Evolutionary conservation across 371 early-diverging fungal genomes (phyloP), one percentile per base, ranked within the genome.

Genomic region (Circinella umbellata): DNA sequence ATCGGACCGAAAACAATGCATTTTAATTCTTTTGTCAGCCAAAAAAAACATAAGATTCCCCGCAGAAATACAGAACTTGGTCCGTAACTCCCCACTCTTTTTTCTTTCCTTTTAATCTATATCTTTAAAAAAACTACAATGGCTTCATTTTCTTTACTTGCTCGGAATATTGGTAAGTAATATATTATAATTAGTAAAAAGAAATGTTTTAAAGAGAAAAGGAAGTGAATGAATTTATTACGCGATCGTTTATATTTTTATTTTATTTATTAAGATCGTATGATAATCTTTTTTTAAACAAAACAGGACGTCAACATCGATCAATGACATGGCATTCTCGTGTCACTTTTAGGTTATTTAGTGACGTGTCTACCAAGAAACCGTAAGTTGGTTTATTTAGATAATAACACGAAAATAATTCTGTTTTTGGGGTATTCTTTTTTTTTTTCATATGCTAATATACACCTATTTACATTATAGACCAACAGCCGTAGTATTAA

Each of bases 401-500:
- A 42, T 42, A 9, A 9, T 42, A 42, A 42, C 6, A 42, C 42
- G 42, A 42, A 42, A 9, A 42, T 9, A 42, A 42, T 27, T 27
- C 27, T 27, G 27, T 27, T 27, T 27, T 27, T 27, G 27, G 27
- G 27, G 3, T 11, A 42, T 42, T 42, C 42, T 42, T 42, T 42
- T 9, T 42, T 9, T 42, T 9, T 42, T 9, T 42, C 42, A 42
- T 42, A 42, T 42, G 42, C 42, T 42, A 51, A 51, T 13, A 51
- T 15, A 8, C 51, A 13, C 4, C 1, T 15, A 5, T 51, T 13
- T 42, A 51, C 27, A 27, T 27, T n/a, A 51, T n/a, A 87, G 85
- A 15, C 83, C 82, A 9, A 96, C 96, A 0, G 98, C 92, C 48
- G 80, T 98, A 42, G 75, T 97, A 13, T 81, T 98, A 61, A 93